Conservation (phyloP, 169 alveolate genomes). For the Hepatocystis sp. region DNA sequence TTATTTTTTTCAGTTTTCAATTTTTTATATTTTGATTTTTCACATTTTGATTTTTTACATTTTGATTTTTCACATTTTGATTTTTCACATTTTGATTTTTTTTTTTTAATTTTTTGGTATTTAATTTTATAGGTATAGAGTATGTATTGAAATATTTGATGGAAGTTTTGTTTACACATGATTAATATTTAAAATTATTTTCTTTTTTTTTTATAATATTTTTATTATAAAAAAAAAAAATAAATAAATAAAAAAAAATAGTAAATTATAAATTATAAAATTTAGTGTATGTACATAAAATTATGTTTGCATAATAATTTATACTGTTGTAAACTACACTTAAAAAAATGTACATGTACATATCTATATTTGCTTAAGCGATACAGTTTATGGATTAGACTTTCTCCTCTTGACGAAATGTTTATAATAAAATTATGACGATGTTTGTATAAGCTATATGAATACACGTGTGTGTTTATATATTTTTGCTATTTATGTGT, state of each 20-base stretch:
- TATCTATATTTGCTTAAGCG: background rate
- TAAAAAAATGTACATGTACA: slow-evolving; percentile 1
- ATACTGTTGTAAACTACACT: too few species aligned
- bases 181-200: background rate
- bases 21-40: background rate
- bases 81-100: background rate
- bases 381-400: background rate
- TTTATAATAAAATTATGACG: too few species aligned
- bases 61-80: background rate
- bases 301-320: background rate
- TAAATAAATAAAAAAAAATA: slow-evolving; percentile 7
- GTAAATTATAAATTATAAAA: background rate
- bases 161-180: slow-evolving; percentile 66
- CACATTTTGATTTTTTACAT: background rate
- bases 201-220: background rate
- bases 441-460: too few species aligned
- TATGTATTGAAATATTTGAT: slow-evolving; percentile 48
- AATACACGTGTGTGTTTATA: too few species aligned
- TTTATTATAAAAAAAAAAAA: background rate
- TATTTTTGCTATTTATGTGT: too few species aligned
- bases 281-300: slow-evolving; percentile 38
- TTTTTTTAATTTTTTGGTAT: background rate
- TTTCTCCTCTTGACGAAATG: too few species aligned
- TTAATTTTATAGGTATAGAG: slow-evolving; percentile 39
- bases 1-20: background rate